These are phyloP conservation scores for Oldenlandia corymbosa DNA, from an alignment of 257 asterid genomes.

Conservation along the genomic window DNA sequence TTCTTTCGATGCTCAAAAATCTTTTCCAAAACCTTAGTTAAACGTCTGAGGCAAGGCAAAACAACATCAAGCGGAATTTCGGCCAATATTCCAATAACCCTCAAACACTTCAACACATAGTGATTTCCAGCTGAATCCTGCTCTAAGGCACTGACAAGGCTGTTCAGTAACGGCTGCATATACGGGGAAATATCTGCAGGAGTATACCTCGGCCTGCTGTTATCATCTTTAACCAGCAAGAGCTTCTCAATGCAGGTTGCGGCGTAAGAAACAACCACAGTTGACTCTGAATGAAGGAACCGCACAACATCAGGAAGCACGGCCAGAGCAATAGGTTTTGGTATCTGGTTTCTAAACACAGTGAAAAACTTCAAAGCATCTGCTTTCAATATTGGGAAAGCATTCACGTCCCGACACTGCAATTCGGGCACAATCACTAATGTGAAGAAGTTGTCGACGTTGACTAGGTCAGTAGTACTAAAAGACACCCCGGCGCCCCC, in stretches of 20 bases:
- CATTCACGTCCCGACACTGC: slow-evolving; percentile 65
- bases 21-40: slow-evolving; percentile 59
- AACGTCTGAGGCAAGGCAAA: slow-evolving; percentile 70
- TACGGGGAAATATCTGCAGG: slow-evolving; percentile 64
- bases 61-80: slow-evolving; percentile 69
- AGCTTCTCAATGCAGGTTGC: slow-evolving; percentile 96
- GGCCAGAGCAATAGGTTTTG: slow-evolving; percentile 60
- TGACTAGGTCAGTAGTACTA: slow-evolving; percentile 79
- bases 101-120: slow-evolving; percentile 94
- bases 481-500: no score
- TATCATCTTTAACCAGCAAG: slow-evolving; percentile 79
- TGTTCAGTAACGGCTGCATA: slow-evolving; percentile 61
- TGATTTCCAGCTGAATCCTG: slow-evolving; percentile 96
- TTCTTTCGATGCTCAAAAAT: no score
- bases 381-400: slow-evolving; percentile 80
- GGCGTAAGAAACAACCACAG: slow-evolving; percentile 92
- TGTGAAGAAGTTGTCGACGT: slow-evolving; percentile 72
- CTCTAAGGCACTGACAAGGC: slow-evolving; percentile 75
- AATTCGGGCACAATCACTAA: slow-evolving; percentile 87
- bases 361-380: slow-evolving; percentile 92
- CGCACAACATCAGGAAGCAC: slow-evolving; percentile 81
- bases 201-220: slow-evolving; percentile 60
- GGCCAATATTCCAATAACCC: slow-evolving; percentile 90
- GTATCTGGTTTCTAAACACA: slow-evolving; percentile 72
- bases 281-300: slow-evolving; percentile 61